Evolutionary conservation across 495 filamentous ascomycete species (phyloP), one percentile per base, ranked within the genome.

Genomic region (Chaetomidium leptoderma): DNA sequence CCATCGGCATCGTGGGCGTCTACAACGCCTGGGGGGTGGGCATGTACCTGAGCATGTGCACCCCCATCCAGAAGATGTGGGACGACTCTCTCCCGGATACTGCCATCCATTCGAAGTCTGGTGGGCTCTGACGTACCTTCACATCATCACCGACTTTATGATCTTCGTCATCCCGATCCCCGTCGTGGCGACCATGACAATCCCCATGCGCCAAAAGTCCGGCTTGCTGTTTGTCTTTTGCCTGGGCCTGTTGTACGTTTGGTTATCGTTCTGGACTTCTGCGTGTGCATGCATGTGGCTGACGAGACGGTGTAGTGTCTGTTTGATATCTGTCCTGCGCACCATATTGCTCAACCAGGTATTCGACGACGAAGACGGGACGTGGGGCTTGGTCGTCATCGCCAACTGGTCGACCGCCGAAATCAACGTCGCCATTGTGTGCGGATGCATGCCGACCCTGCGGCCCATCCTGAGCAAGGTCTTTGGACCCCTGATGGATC

Each of bases 321-420:
- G 62, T 50, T 10, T 55, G 45, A 56, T 64, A 46, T 64, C 62
- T 16, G 45, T 78, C 1, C 8, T 44, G 9, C 55, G 61, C 13
- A 35, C 46, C 40, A 64, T 76, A 59, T 70, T 70, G 55, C 72
- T 76, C 13, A 60, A 78, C 33, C 70, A 71, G 11, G 60, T 77
- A 5, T 55, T 74, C 24, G 54, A 64, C 27, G 74, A 70, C 50
- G 55, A 63, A 1, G 67, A 74, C 23, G 23, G 43, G 14, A 61
- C 48, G 63, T 72, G 68, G 70, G 71, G 76, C 50, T 64, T 66
- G 49, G 68, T 70, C 2, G 66, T 64, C n/a, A 72, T 75, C 26
- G 69, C 76, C 24, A 72, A 75, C 61, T 82, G 78, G 78, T 72
- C 67, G 53, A 65, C 71, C 11, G 61, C 77, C 45, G 79, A 82